phyloP scores from a whole-genome alignment of 225 moss, liverwort and hornwort species.

The Pseudisothecium myosuroides region DNA sequence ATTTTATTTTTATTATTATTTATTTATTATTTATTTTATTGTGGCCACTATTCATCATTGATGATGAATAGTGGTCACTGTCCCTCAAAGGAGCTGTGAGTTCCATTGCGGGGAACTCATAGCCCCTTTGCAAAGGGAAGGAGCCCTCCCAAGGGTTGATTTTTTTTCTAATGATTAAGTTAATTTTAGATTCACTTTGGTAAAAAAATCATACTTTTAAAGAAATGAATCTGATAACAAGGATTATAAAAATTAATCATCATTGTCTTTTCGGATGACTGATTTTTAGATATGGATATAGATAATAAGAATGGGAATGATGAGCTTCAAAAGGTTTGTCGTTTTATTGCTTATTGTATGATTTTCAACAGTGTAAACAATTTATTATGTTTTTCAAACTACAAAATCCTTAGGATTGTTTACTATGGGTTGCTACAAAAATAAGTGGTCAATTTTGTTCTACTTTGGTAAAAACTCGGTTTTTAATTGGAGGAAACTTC shows the following conservation, averaged over 20 bases:
- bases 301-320: neutral
- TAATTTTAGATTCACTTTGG: neutral
- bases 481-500: too few relatives aligned
- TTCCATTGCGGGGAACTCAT: too few relatives aligned
- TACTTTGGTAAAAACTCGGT: too few relatives aligned
- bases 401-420: neutral
- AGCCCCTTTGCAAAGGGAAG: too few relatives aligned
- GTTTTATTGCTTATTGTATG: neutral
- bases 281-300: fast-evolving
- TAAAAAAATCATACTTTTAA: neutral
- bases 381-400: neutral
- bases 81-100: too few relatives aligned
- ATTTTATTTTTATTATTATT: too few relatives aligned
- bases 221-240: neutral
- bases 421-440: neutral
- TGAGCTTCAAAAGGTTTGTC: neutral
- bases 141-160: too few relatives aligned
- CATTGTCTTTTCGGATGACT: neutral
- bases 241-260: neutral
- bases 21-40: too few relatives aligned
- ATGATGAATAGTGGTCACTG: too few relatives aligned
- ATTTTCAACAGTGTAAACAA: neutral
- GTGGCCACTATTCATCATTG: too few relatives aligned
- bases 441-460: too few relatives aligned
- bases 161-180: too few relatives aligned